A percentile compares a stretch with the other conserved stretches of the same genome.
Evolutionary conservation across 1,284 basidiomycete species (phyloP).

Genomic region (Apiotrichum sp.): DNA sequence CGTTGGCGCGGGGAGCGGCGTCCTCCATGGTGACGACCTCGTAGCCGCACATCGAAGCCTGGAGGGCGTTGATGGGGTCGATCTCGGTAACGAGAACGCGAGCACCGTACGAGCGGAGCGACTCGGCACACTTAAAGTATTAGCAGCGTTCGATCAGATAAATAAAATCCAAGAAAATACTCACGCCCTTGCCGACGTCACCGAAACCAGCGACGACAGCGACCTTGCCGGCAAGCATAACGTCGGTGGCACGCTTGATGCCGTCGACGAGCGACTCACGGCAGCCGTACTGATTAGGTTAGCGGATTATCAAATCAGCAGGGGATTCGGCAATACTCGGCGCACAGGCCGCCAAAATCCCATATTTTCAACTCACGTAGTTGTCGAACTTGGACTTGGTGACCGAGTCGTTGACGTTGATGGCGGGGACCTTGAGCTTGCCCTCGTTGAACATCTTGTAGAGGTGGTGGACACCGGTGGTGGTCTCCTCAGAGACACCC

Average conservation of each 20-base stretch:
- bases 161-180: too few species aligned
- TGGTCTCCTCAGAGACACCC: constrained; percentile 98
- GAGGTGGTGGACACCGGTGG: constrained; percentile 98
- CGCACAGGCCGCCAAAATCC: background rate
- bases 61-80: constrained; percentile 98
- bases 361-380: constrained; percentile 39
- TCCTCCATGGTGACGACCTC: constrained; percentile 99
- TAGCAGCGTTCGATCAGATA: too few species aligned
- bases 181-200: constrained; percentile 89
- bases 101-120: constrained; percentile 90
- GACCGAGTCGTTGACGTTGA: constrained; percentile 99
- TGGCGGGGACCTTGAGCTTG: constrained; percentile 93
- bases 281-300: constrained; percentile 72
- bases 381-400: constrained; percentile 97
- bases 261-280: constrained; percentile 99
- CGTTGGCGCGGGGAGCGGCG: constrained; percentile 76
- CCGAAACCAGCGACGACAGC: constrained; percentile 98
- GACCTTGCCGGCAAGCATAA: constrained; percentile 99
- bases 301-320: too few species aligned
- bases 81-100: constrained; percentile 97
- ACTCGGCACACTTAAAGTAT: constrained; percentile 69
- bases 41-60: constrained; percentile 99
- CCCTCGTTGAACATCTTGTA: constrained; percentile 97
- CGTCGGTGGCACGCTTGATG: constrained; percentile 99
- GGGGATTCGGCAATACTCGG: too few species aligned